Evolutionary conservation across 805 yeast species (phyloP).

Genomic region (Monosporozyma servazzii): DNA sequence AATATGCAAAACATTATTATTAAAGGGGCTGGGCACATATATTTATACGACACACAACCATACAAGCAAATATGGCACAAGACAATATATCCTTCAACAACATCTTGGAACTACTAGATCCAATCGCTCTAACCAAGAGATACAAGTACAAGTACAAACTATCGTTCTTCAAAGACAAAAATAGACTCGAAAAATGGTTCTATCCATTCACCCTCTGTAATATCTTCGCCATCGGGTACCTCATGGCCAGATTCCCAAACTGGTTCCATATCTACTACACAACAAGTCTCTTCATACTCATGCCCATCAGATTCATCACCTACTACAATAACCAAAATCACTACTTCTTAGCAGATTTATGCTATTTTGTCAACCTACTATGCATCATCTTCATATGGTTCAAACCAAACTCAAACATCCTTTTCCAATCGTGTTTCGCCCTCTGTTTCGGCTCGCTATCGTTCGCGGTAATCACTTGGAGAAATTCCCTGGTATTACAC

Average conservation of each 20-base stretch:
- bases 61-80: neutral
- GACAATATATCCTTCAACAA: slow-evolving; percentile 10
- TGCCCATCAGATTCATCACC: slow-evolving; percentile 80
- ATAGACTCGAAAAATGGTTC: slow-evolving; percentile 65
- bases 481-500: slow-evolving; percentile 86
- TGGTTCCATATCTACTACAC: slow-evolving; percentile 74
- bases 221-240: slow-evolving; percentile 61
- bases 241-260: slow-evolving; percentile 70
- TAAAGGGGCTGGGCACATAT: neutral
- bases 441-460: slow-evolving; percentile 82
- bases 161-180: slow-evolving; percentile 33
- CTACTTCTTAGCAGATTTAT: slow-evolving; percentile 83
- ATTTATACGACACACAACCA: too few species aligned
- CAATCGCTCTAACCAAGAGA: slow-evolving; percentile 17
- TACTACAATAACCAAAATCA: slow-evolving; percentile 74
- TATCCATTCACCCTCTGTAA: slow-evolving; percentile 64
- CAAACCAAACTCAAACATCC: slow-evolving; percentile 61
- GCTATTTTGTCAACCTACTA: slow-evolving; percentile 79
- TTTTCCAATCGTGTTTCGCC: slow-evolving; percentile 79
- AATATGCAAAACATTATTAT: neutral
- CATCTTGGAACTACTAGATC: slow-evolving; percentile 24
- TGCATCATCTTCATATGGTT: slow-evolving; percentile 71
- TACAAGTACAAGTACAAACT: slow-evolving; percentile 9
- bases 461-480: slow-evolving; percentile 93
- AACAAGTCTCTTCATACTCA: slow-evolving; percentile 41